Base-by-base conservation (phyloP, 257 asterid genomes). In the Forsythia viridissima region DNA sequence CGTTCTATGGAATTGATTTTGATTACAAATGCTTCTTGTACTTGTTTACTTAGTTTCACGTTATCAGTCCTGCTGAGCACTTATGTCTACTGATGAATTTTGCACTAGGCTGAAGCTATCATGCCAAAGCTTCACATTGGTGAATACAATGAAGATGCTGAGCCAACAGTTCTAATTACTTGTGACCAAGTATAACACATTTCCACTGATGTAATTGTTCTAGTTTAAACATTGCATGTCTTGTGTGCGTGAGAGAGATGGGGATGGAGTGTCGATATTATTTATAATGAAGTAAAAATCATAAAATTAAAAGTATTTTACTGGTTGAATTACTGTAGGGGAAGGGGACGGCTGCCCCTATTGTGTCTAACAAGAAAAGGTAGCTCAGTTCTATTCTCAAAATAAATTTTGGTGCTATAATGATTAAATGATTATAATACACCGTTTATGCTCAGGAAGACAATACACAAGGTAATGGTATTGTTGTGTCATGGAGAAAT, bases 171-270 rank as follows among this genome's bases (percentile, higher is more conserved):
- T 88, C 93, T 94, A 82, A 81, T 94, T 84, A 94, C 98, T 55
- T 94, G 97, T 84, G 97, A 94, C 84, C 98, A 92, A 92, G 98
- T 94, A 92, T 89, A 86, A 77, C 34, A 59, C 79, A 76, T 75
- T 83, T 85, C 80, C 78, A 74, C 41, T 83, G 71, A 77, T 81
- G 75, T 82, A 71, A 38, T 82, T 76, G 77, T 83, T 76, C 52
- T 80, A 36, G 68, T 77, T 80, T 81, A 51, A 55, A 74, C 85
- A 65, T 76, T 77, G 75, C 48, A 34, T 12, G 66, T 68, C 42
- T 43, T 63, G 40, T 75, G 63, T 41, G 52, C 72, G 48, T 66
- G 70, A 20, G 34, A 8, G 67, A 12, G 48, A 0, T 8, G 48
- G 48, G 57, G n/a, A 1, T 6, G 10, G 6, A 9, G 40, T 24